Evolutionary conservation across 2,329 filamentous ascomycete genomes (phyloP), one percentile per base, ranked within the genome.

Genomic region (Hortaea werneckii): DNA sequence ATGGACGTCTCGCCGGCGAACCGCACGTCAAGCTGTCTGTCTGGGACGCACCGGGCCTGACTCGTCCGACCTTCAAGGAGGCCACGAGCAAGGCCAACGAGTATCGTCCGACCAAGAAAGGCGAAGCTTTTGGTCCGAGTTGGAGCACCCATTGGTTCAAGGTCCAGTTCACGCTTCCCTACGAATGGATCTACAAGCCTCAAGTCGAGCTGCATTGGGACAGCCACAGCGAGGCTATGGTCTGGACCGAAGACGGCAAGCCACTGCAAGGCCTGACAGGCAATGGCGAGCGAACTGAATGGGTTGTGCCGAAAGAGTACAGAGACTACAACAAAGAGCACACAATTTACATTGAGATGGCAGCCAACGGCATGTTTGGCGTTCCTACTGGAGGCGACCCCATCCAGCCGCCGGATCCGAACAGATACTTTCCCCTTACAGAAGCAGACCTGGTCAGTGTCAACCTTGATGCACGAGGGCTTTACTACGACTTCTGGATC

Each of bases 61-160:
- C 80, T 27, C 80, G 92, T 11, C 92, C 92, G 2, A 82, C 83
- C 3, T 98, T 98, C 69, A 70, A 89, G 52, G 87, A 95, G 46
- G 90, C 89, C 9, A 79, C 73, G 9, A 75, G 72, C n/a, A 53
- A 58, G 43, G 51, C 55, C 38, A 81, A 94, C 55, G 70, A 82
- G 5, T 98, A 90, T 70, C 77, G 76, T 43, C 76, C 82, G 41
- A 85, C 89, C 6, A 71, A 77, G 12, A 80, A 88, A 45, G 89
- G 90, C 48, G 76, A 83, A 47, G 79, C 74, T 5, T 96, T 96
- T 57, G 92, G 92, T 0, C 92, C 92, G 1, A 92, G 88, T 32
- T 98, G 92, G 92, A 85, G 88, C 1, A 98, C 92, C 6, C 92
- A 96, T 66, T 98, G 92, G 92, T 94, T 98, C 76, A 86, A 82